Percentiles rank a stretch among this genome's conserved stretches.
phyloP scores from a whole-genome alignment of 331 rosid genomes.

The Telfairia occidentalis region DNA sequence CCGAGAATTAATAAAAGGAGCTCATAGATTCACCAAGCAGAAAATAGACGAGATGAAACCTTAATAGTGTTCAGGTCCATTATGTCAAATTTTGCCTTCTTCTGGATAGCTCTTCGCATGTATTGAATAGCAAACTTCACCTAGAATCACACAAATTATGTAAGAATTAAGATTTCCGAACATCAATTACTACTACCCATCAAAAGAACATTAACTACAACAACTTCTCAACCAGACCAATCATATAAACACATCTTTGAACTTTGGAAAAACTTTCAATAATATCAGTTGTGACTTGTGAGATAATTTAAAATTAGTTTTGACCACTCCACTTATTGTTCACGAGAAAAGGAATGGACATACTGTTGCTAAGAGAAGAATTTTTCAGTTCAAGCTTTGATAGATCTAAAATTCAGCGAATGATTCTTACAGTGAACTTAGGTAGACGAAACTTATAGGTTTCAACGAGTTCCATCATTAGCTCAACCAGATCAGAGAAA shows the following conservation, averaged over 20 bases:
- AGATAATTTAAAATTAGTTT: background rate
- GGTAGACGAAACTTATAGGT: slow-evolving; percentile 73
- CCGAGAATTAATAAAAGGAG: background rate
- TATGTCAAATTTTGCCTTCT: slow-evolving; percentile 95
- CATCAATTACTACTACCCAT: background rate
- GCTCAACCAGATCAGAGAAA: slow-evolving; percentile 84
- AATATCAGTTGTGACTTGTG: background rate
- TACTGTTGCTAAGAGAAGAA: background rate
- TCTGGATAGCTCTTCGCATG: slow-evolving; percentile 81
- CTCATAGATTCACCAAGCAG: background rate
- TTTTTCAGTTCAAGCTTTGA: background rate
- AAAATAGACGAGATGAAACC: slow-evolving; percentile 27
- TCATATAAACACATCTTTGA: background rate
- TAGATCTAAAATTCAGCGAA: background rate
- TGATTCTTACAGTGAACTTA: slow-evolving; percentile 76
- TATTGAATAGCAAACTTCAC: slow-evolving; percentile 87
- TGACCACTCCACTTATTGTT: background rate
- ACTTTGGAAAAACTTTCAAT: background rate
- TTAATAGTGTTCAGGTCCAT: slow-evolving; percentile 64
- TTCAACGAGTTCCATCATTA: slow-evolving; percentile 94
- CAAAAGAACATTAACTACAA: background rate
- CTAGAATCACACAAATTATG: slow-evolving; percentile 21
- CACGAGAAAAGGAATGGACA: background rate
- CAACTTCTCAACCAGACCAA: background rate
- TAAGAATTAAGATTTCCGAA: background rate